phyloP scores from a whole-genome alignment of 2,329 filamentous ascomycete genomes.

The Samsoniella hepiali region DNA sequence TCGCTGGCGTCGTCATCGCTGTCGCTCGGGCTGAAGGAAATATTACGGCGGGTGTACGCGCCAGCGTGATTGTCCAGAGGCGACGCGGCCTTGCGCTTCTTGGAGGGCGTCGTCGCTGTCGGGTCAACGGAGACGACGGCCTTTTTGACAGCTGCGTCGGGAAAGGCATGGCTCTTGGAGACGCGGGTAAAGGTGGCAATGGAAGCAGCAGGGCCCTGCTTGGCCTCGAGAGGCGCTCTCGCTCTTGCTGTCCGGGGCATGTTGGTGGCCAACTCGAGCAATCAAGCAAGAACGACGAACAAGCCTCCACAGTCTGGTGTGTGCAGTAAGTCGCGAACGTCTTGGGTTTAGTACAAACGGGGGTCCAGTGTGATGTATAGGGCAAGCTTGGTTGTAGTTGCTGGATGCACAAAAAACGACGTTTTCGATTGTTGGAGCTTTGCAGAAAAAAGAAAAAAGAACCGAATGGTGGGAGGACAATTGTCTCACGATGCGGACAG shows the following conservation, averaged over 20 bases:
- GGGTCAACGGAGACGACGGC: background rate
- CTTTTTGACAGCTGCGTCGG: slow-evolving; percentile 20
- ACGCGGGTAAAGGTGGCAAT: slow-evolving; percentile 47
- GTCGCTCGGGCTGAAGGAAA: slow-evolving; percentile 16
- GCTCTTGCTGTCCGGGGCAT: slow-evolving; percentile 30
- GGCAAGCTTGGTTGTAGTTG: background rate
- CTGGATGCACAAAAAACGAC: background rate
- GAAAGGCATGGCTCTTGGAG: slow-evolving; percentile 39
- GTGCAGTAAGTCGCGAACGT: background rate
- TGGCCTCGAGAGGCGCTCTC: slow-evolving; percentile 23
- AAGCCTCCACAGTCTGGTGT: background rate
- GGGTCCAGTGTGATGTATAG: background rate
- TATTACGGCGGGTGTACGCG: background rate
- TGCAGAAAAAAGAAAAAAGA: background rate
- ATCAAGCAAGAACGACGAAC: background rate
- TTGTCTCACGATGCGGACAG: background rate
- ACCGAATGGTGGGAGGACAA: background rate
- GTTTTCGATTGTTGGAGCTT: background rate
- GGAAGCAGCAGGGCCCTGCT: slow-evolving; percentile 24
- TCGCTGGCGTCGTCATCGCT: slow-evolving; percentile 2
- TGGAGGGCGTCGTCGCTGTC: background rate
- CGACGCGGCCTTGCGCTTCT: slow-evolving; percentile 15
- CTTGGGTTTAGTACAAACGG: background rate
- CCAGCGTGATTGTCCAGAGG: background rate
- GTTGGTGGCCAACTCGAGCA: background rate